Evolutionary conservation across 164 flowering plant genomes (phyloP), one percentile per base, ranked within the genome.

Genomic region (Euptelea pleiosperma): DNA sequence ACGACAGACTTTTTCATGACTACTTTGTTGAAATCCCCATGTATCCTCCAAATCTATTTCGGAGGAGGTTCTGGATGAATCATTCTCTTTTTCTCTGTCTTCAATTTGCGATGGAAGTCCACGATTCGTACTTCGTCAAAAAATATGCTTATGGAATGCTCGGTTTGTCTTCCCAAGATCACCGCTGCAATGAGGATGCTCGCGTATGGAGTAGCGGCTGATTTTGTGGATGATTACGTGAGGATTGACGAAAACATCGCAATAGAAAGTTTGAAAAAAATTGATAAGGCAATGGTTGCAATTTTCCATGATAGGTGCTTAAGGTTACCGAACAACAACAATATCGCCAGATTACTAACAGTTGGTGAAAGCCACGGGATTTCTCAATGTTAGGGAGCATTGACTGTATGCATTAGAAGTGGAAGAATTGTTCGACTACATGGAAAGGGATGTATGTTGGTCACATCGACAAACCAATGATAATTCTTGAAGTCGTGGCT

Each of bases 401-500:
- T 4, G 35, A 48, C 43, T 50, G 30, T n/a, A 47, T 50, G 47
- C n/a, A n/a, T n/a, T n/a, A n/a, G n/a, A n/a, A n/a, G n/a, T n/a
- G n/a, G n/a, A n/a, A n/a, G n/a, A n/a, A 31, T 3, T 3, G 7
- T 7, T 31, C 5, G 5, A 3, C 34, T 3, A 31, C 34, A 3
- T 31, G 5, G 46, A 43, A 43, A 43, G 46, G 46, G 14, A n/a
- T n/a, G 46, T 18, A 3, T 43, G 46, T n/a, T 25, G 55, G 55
- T 10, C 42, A 49, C 21, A 3, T 2, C 30, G 33, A 11, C 35
- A 19, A 48, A 16, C 55, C 63, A 14, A 12, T 25, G 2, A 36
- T 48, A 6, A 36, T 60, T 26, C 19, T 60, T 15, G 48, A 60
- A 52, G 31, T 1, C 2, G 36, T 62, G 7, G 40, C 43, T 41